Evolutionary conservation across 805 yeast species (phyloP).

Genomic region (Saturnispora diversa): DNA sequence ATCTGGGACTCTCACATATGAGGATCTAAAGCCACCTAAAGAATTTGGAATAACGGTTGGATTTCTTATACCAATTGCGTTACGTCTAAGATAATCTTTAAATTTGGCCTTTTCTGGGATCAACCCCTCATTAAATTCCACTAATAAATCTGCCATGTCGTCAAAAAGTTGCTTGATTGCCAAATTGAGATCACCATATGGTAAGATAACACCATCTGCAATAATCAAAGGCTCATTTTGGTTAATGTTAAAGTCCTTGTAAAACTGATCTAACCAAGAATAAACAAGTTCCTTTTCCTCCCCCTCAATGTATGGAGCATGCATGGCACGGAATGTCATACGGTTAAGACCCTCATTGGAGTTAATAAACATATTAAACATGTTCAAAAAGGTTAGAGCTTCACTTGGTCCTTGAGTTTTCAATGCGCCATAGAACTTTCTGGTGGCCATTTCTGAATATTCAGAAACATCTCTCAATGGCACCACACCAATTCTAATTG

Average conservation of each 20-base stretch:
- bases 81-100: constrained; percentile 36
- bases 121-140: constrained; percentile 21
- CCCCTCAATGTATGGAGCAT: constrained; percentile 11
- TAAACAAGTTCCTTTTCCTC: constrained; percentile 1
- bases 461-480: constrained; percentile 39
- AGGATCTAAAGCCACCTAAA: constrained; percentile 19
- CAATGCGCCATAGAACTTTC: constrained; percentile 21
- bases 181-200: constrained; percentile 42
- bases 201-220: constrained; percentile 64
- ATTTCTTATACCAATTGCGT: constrained; percentile 39
- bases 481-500: constrained; percentile 78
- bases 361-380: constrained; percentile 15
- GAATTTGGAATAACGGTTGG: constrained; percentile 44
- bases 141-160: constrained; percentile 40
- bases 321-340: constrained; percentile 12
- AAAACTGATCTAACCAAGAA: constrained; percentile 5
- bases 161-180: constrained; percentile 44
- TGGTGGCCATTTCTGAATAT: constrained; percentile 21
- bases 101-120: constrained; percentile 27
- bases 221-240: constrained; percentile 42
- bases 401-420: constrained; percentile 18
- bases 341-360: constrained; percentile 12
- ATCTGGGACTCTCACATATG: constrained; percentile 5
- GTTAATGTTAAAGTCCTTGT: constrained; percentile 14
- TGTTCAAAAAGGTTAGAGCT: constrained; percentile 21